Base-by-base conservation (phyloP, 2,329 filamentous ascomycete species). In the Teratosphaeria nubilosa region DNA sequence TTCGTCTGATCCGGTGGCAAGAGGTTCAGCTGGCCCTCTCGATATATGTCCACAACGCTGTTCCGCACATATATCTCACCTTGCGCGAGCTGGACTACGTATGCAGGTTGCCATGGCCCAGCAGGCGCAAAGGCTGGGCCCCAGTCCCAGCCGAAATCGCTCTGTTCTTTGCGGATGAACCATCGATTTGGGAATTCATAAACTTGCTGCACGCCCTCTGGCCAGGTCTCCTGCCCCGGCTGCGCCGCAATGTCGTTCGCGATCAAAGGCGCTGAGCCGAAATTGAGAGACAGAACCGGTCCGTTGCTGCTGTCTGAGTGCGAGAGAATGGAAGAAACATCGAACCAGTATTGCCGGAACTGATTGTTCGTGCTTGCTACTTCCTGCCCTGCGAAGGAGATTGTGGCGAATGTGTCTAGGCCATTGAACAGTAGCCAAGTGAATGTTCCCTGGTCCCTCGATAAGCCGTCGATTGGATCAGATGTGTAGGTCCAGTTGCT, bases 61-160 rank as follows among this genome's bases (percentile, higher is more conserved):
- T 84, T 82, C 3, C 80, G 63, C 10, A 80, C 69, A 60, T 82
- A 76, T 1, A 80, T 65, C 34, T 78, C 71, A 1, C 72, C 60
- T 1, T 70, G 59, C 3, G 69, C 66, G 7, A 83, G 72, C 61
- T 85, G 81, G 13, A 84, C 73, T 1, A 83, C 69, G 66, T 78
- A 82, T 1, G 80, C 82, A 50, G 82, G 79, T 61, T 80, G 76
- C 84, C 83, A 86, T 6, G 82, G 80, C 2, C 84, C 83, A n/a
- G 80, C 79, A 0, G 83, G 82, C n/a, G 78, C 75, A 65, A 86
- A 84, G 1, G 62, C 58, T 22, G 62, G 62, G 1, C 55, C 57
- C 62, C 61, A 72, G 60, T 85, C 82, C 83, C 83, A 86, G 1
- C 84, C 84, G 67, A 85, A 85, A 66, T 85, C 82, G 7, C 75